Percentiles rank a stretch among this genome's conserved stretches.
These are phyloP conservation scores for Pseudogymnoascus pannorum DNA, from an alignment of 2,329 filamentous ascomycete species.

Conservation along the genomic window DNA sequence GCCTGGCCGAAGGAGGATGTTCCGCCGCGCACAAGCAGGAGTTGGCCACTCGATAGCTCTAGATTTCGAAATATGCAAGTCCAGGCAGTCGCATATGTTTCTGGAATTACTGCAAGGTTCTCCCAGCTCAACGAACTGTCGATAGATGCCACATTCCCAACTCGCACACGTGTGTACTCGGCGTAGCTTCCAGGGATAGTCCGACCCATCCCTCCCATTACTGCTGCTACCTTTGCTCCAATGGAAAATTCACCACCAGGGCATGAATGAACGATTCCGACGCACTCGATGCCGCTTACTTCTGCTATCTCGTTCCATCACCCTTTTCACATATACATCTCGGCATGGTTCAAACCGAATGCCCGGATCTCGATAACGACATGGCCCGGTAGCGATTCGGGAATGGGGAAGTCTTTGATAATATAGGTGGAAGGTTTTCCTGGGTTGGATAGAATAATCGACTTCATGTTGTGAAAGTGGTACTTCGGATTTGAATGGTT, in stretches of 20 bases:
- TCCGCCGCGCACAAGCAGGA: constrained; percentile 31
- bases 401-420: constrained; percentile 33
- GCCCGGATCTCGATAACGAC: constrained; percentile 36
- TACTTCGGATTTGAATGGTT: background rate
- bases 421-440: constrained; percentile 11
- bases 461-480: constrained; percentile 24
- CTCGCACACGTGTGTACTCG: constrained; percentile 19
- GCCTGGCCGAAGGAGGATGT: constrained; percentile 36
- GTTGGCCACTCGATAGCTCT: constrained; percentile 17
- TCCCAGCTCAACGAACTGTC: constrained; percentile 18
- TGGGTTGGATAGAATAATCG: constrained; percentile 27
- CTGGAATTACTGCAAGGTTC: constrained; percentile 19
- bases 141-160: constrained; percentile 15
- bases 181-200: constrained; percentile 20
- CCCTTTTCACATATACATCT: constrained; percentile 14
- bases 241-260: constrained; percentile 14
- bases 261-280: constrained; percentile 17
- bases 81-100: constrained; percentile 21
- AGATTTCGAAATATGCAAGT: constrained; percentile 18
- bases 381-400: constrained; percentile 30
- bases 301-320: constrained; percentile 12
- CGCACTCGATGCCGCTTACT: constrained; percentile 25
- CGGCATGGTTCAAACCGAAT: constrained; percentile 32
- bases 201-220: constrained; percentile 22
- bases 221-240: constrained; percentile 17